Base-by-base conservation (phyloP, 73 alveolate genomes). In the Uronychia setigera region DNA sequence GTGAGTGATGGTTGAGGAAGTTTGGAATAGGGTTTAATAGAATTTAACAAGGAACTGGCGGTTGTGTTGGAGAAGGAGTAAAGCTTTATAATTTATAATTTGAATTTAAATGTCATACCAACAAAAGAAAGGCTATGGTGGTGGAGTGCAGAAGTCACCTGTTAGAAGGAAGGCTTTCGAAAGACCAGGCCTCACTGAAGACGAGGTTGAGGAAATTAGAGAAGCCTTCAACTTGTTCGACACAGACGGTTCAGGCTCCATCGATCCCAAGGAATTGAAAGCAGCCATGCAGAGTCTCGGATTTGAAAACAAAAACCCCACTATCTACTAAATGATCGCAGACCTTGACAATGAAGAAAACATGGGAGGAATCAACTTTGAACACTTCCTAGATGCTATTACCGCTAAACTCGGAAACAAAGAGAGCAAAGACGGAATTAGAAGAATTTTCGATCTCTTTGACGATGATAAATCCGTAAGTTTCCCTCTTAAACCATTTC, bases 211-310 rank as follows among this genome's bases (percentile, higher is more conserved):
- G 59, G 99, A 98, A 79, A 96, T 98, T 83, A 91, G 98, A 59
- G 99, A 98, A 83, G 99, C 99, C 57, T 98, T 98, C 98, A 98
- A 98, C 89, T 94, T 98, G 75, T 94, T 94, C 83, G 98, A 94
- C 86, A 86, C 95, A 28, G 99, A 96, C 60, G 99, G 99, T 32
- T 89, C 98, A 60, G 99, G 99, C 26, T 95, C 95, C 87, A 96
- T 98, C 29, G 99, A 98, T 86, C 99, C 99, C 80, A 88, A 80
- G 60, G 99, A 98, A 93, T 95, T 98, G 76, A 98, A 96, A 90
- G 99, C 99, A 33, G 99, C 99, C 79, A 98, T 98, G 99, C 90
- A 96, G 86, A 88, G 96, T 79, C 88, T 97, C 76, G 99, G 99
- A 60, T 98, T 95, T 88, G 99, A 98, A 89, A 89, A 93, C 75